Percentiles rank a stretch among this genome's conserved stretches.
phyloP scores from a whole-genome alignment of 2,329 filamentous ascomycete species.

The Phialocephala sp. region DNA sequence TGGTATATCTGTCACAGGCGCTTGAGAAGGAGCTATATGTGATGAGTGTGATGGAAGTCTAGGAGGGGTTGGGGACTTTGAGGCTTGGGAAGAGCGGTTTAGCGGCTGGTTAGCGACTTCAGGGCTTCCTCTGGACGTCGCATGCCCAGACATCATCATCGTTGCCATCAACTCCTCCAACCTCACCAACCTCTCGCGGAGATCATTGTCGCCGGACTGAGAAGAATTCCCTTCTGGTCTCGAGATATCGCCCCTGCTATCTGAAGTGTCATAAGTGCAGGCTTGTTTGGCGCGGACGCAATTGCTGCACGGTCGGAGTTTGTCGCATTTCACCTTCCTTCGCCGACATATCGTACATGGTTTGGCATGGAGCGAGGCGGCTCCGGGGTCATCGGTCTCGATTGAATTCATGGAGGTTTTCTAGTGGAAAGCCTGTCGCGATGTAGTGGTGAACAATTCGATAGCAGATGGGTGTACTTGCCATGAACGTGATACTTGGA shows the following conservation, averaged over 20 bases:
- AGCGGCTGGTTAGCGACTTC: constrained; percentile 5
- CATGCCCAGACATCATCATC: constrained; percentile 24
- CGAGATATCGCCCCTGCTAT: constrained; percentile 9
- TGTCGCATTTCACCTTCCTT: constrained; percentile 74
- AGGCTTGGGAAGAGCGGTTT: constrained; percentile 1
- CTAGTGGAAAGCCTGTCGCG: background rate
- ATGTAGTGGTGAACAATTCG: background rate
- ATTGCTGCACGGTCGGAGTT: constrained; percentile 72
- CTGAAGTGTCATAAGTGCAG: constrained; percentile 57
- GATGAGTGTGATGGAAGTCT: background rate
- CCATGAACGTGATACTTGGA: background rate
- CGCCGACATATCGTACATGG: constrained; percentile 33
- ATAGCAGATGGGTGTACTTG: background rate
- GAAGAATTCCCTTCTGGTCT: constrained; percentile 5
- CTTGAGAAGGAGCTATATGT: background rate
- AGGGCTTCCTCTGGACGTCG: constrained; percentile 1
- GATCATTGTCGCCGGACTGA: constrained; percentile 22
- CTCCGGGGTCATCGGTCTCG: background rate
- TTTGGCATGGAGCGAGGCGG: constrained; percentile 2
- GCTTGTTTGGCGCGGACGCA: constrained; percentile 67
- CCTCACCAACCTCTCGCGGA: constrained; percentile 31
- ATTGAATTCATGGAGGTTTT: constrained; percentile 14
- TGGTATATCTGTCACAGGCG: constrained; percentile 6
- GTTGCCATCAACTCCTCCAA: constrained; percentile 33
- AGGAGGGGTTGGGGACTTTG: background rate